Evolutionary conservation across 139 green algal species (phyloP).

Genomic region (Deuterostichococcus epilithicus): DNA sequence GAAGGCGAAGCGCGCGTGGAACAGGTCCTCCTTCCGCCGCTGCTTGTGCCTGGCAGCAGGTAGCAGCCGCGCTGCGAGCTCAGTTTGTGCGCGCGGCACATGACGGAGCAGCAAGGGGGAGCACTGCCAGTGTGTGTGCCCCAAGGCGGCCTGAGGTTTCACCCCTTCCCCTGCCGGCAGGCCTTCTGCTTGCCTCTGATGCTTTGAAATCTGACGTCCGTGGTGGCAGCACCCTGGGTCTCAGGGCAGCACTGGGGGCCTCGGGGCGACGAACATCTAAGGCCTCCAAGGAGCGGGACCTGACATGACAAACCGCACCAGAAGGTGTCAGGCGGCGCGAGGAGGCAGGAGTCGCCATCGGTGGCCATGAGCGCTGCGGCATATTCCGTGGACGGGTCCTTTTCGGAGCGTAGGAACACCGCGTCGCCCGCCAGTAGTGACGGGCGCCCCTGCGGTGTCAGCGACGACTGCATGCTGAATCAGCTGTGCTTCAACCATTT

Average conservation of each 20-base stretch:
- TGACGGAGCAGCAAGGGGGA: neutral
- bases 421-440: slow-evolving; percentile 27
- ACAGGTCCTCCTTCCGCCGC: slow-evolving; percentile 14
- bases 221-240: too few relatives aligned
- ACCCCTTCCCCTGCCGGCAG: too few relatives aligned
- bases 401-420: slow-evolving; percentile 27
- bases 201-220: too few relatives aligned
- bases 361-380: slow-evolving; percentile 4
- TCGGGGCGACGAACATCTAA: neutral
- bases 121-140: too few relatives aligned
- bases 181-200: neutral
- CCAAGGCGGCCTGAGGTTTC: too few relatives aligned
- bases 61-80: neutral
- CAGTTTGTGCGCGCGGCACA: neutral
- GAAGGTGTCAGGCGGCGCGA: slow-evolving; percentile 17
- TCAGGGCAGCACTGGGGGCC: too few relatives aligned
- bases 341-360: neutral
- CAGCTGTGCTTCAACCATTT: too few relatives aligned
- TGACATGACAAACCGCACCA: neutral
- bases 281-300: neutral
- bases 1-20: slow-evolving; percentile 55
- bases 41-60: neutral
- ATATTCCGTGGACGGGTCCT: neutral
- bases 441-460: slow-evolving; percentile 16
- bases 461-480: neutral